A percentile compares a stretch with the other conserved stretches of the same genome.
Evolutionary conservation across 1,284 basidiomycete genomes (phyloP).

Genomic region (Tilletia caries): DNA sequence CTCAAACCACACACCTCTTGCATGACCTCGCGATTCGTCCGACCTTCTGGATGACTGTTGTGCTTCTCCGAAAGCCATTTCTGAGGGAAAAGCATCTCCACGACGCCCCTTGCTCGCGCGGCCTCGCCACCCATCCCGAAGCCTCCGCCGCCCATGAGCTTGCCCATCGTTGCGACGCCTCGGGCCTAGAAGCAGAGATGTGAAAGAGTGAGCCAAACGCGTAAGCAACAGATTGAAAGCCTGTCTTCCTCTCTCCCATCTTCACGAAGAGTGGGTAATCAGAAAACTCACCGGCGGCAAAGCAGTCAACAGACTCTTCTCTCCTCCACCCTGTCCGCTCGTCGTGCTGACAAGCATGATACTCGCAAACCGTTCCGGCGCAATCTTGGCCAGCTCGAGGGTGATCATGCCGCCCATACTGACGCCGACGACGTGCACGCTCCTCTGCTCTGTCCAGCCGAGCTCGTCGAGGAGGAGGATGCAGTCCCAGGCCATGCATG

Average conservation of each 20-base stretch:
- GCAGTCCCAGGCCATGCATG: background rate
- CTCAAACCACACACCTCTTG: background rate
- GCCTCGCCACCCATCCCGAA: background rate
- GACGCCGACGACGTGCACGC: conserved; percentile 70
- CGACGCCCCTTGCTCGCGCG: background rate
- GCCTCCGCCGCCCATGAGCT: conserved; percentile 5
- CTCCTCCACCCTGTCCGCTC: conserved; percentile 26
- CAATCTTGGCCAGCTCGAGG: conserved; percentile 44
- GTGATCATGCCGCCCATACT: conserved; percentile 84
- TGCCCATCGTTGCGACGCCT: background rate
- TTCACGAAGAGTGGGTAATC: background rate
- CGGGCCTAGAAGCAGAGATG: background rate
- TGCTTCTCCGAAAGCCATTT: conserved; percentile 10
- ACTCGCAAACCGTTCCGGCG: conserved; percentile 21
- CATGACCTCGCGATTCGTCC: conserved; percentile 2
- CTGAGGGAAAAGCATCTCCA: conserved; percentile 12
- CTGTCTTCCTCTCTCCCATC: too few species aligned
- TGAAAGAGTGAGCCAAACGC: too few species aligned
- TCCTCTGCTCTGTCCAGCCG: conserved; percentile 5
- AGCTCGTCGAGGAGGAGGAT: conserved; percentile 9
- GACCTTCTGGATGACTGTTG: background rate
- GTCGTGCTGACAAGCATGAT: conserved; percentile 47
- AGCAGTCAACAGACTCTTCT: background rate
- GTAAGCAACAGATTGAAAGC: too few species aligned
- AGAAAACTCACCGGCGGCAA: conserved; percentile 1